Conservation (phyloP, 345 rosid genomes). For the Heritiera littoralis region DNA sequence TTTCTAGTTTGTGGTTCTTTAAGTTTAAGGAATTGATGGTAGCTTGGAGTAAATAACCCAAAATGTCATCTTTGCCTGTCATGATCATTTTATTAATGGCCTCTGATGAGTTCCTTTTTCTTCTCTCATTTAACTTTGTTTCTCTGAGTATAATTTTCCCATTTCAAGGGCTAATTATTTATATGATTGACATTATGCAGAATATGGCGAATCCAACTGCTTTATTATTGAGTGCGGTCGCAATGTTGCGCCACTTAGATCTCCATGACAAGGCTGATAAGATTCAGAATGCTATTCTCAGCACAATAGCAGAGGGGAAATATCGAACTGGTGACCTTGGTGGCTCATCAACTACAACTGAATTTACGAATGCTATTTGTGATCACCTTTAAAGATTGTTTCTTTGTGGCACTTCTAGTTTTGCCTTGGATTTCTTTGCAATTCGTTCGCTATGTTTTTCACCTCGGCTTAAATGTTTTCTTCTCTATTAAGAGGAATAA, state of each 20-base stretch:
- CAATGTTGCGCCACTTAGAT: conserved; percentile 87
- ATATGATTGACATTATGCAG: conserved; percentile 32
- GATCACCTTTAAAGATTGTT: conserved; percentile 64
- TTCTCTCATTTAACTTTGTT: neutral
- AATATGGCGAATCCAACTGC: conserved; percentile 98
- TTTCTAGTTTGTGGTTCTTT: neutral
- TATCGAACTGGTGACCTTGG: conserved; percentile 96
- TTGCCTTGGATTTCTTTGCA: conserved; percentile 18
- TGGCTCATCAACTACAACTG: conserved; percentile 70
- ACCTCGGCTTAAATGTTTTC: conserved; percentile 19
- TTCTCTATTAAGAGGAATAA: conserved; percentile 16
- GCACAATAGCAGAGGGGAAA: conserved; percentile 85
- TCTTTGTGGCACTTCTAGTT: conserved; percentile 27
- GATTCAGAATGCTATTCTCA: conserved; percentile 79
- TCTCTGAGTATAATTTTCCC: neutral
- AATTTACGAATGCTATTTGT: conserved; percentile 87
- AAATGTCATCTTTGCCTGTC: neutral
- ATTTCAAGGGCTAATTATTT: conserved; percentile 1
- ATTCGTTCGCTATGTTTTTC: conserved; percentile 15
- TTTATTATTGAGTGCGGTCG: conserved; percentile 73
- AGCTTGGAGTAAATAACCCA: neutral
- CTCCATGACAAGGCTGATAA: conserved; percentile 78
- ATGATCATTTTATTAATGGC: neutral
- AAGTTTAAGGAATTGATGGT: neutral
- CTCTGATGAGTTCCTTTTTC: neutral